phyloP scores from a whole-genome alignment of 768 basidiomycete genomes.

The Fomitopsis pulvina region DNA sequence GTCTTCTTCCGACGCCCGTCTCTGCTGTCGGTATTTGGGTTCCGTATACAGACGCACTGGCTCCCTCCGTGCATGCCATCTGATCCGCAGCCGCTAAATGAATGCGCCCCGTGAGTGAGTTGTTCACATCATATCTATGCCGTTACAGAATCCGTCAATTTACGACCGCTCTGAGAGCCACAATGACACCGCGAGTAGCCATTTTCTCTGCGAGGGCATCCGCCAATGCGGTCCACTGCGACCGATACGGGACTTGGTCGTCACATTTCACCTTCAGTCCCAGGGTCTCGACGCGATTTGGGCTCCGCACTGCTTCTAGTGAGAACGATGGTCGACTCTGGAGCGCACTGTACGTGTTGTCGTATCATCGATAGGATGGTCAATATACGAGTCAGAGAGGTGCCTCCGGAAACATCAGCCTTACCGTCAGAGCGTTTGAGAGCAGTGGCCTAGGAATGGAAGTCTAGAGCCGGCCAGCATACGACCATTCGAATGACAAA shows the following conservation, averaged over 20 bases:
- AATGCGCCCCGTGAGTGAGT: neutral
- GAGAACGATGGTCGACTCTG: neutral
- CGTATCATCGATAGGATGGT: constrained; percentile 4
- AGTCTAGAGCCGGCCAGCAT: neutral
- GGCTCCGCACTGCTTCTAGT: constrained; percentile 5
- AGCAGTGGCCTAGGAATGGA: neutral
- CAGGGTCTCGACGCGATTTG: neutral
- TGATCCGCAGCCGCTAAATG: neutral
- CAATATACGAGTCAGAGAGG: neutral
- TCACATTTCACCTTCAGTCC: neutral
- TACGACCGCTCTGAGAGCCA: neutral
- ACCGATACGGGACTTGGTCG: neutral
- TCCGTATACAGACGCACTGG: neutral
- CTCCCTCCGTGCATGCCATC: neutral
- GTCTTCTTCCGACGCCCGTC: neutral
- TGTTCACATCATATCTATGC: constrained; percentile 1
- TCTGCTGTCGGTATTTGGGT: neutral
- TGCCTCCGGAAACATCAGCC: neutral
- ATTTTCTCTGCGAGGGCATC: neutral
- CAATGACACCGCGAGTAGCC: neutral
- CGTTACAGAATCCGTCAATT: neutral
- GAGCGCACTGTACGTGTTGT: constrained; percentile 4
- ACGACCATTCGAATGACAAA: neutral
- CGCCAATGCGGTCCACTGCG: neutral
- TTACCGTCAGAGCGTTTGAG: neutral